phyloP scores from a whole-genome alignment of 2,329 filamentous ascomycete genomes.

The Nemania sp. region DNA sequence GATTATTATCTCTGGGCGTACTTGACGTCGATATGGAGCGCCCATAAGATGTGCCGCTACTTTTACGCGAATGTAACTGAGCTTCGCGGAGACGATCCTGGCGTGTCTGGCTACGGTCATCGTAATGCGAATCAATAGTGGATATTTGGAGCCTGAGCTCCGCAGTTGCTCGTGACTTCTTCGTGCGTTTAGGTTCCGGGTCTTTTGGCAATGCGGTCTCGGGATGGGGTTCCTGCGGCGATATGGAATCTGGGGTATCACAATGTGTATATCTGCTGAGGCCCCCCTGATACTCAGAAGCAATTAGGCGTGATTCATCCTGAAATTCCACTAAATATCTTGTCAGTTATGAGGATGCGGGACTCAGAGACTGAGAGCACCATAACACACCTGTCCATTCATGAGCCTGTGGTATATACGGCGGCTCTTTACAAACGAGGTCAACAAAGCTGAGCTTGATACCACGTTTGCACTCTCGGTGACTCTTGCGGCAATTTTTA shows the following conservation, averaged over 20 bases:
- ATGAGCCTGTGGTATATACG: constrained; percentile 60
- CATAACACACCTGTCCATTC: constrained; percentile 64
- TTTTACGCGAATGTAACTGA: constrained; percentile 36
- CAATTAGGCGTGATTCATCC: constrained; percentile 88
- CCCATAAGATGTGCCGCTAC: constrained; percentile 34
- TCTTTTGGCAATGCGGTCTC: constrained; percentile 34
- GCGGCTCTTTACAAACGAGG: constrained; percentile 71
- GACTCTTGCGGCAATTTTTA: constrained; percentile 87
- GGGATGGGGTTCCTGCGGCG: constrained; percentile 35
- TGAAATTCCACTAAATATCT: constrained; percentile 67
- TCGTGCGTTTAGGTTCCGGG: constrained; percentile 26
- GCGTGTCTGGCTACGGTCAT: constrained; percentile 31
- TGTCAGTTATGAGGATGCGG: constrained; percentile 17
- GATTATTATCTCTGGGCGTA: constrained; percentile 31
- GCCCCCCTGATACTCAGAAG: constrained; percentile 85
- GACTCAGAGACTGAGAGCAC: not conserved
- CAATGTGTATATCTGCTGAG: constrained; percentile 69
- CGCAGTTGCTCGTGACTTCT: constrained; percentile 28
- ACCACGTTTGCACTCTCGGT: constrained; percentile 80
- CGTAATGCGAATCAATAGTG: constrained; percentile 32
- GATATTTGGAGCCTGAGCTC: constrained; percentile 30
- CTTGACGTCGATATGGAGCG: constrained; percentile 32
- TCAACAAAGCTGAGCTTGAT: constrained; percentile 91
- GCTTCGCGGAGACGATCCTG: constrained; percentile 30
- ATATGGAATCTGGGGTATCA: constrained; percentile 43